Base-by-base conservation (phyloP, 129 eudicot species). In the Pulicaria dysenterica region DNA sequence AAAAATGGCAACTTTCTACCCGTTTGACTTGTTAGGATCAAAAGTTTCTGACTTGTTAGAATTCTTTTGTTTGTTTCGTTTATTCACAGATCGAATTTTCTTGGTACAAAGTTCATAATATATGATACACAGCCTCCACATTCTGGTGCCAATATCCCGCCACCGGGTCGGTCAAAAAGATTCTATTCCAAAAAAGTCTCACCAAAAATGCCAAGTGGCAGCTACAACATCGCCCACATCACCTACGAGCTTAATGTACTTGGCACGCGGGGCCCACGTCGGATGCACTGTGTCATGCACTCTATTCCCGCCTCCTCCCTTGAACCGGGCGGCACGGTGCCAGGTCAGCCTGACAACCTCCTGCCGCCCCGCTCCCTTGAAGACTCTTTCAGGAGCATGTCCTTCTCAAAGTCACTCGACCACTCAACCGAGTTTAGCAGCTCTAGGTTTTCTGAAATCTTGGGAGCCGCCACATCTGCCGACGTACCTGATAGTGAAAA, bases 51-150 rank as follows among this genome's bases (percentile, higher is more conserved):
- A 3, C 19, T 46, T 49, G 50, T 34, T 24, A 36, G 6, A 60
- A 37, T 36, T 12, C 4, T 36, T 36, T 17, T 49, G 34, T 56
- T 60, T 69, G 12, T 50, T 8, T 48, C 41, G 16, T 65, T 70
- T 67, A 24, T 14, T 70, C 68, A 41, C 88, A 90, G 97, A 60
- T 90, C 97, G 1, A 90, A 90, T 75, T 90, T 90, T 72, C 95
- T 90, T 39, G 97, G 97, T 46, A 90, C 97, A 14, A 90, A 90
- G 79, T 90, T 90, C 75, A 77, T 90, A 66, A 90, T 90, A 72
- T 90, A 85, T 42, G 97, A 90, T 84, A 90, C 97, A n/a, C 97
- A 90, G 76, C 95, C 97, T 46, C 95, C 97, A 16, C 85, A 83
- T 47, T 68, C 85, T 0, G 72, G 86, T 56, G 80, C 91, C 36